Conservation (phyloP, 164 flowering plant genomes). For the Brasenia schreberi region DNA sequence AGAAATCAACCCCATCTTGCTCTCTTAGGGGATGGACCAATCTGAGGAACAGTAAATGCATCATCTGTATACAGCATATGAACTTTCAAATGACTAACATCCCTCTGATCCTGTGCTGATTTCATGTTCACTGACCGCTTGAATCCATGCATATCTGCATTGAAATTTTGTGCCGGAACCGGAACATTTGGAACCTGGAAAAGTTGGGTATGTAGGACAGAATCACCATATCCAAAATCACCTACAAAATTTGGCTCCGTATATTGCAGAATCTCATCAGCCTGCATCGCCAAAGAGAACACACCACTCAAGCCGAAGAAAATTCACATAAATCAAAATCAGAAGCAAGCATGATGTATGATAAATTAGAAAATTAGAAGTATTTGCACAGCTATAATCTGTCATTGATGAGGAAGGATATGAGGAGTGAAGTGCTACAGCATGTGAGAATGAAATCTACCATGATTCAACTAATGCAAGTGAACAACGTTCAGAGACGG, state of each 20-base stretch:
- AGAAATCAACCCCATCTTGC: constrained; percentile 24
- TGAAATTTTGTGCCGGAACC: not conserved
- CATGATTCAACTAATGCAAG: too few species aligned
- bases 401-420: too few species aligned
- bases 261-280: constrained; percentile 19
- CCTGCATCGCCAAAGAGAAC: constrained; percentile 11
- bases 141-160: not conserved
- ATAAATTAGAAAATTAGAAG: too few species aligned
- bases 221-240: constrained; percentile 17
- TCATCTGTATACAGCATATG: constrained; percentile 34
- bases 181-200: constrained; percentile 36
- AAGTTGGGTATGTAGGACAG: constrained; percentile 37
- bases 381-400: too few species aligned
- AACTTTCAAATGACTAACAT: constrained; percentile 7
- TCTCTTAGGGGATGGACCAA: constrained; percentile 50
- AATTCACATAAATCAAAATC: not conserved
- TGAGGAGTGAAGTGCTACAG: too few species aligned
- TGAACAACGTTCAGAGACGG: too few species aligned
- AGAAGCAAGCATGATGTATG: too few species aligned
- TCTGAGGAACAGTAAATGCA: constrained; percentile 59
- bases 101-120: constrained; percentile 16
- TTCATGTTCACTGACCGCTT: not conserved
- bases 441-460: too few species aligned
- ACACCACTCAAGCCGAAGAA: not conserved
- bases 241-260: constrained; percentile 19